Evolutionary conservation across 768 basidiomycete species (phyloP).

Genomic region (Xerocomus spinulosus): DNA sequence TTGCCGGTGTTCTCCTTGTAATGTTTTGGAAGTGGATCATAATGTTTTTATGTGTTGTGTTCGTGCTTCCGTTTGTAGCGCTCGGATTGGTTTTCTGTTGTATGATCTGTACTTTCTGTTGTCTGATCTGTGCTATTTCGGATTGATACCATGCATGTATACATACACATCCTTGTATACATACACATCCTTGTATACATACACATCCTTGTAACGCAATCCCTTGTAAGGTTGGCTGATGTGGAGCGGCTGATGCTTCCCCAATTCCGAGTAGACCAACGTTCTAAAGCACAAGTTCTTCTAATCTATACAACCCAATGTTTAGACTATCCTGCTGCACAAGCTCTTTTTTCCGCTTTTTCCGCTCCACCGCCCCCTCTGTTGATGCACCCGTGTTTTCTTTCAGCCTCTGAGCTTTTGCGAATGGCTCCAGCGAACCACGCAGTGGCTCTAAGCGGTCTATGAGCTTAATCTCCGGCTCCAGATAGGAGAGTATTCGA

Average conservation of each 20-base stretch:
- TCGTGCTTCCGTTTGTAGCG: neutral
- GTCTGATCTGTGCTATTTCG: too few species aligned
- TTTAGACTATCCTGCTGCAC: constrained; percentile 48
- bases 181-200: too few species aligned
- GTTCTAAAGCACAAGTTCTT: constrained; percentile 56
- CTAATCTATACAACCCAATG: constrained; percentile 66
- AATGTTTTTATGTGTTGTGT: neutral
- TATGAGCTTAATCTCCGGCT: constrained; percentile 49
- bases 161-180: neutral
- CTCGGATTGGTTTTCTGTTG: neutral
- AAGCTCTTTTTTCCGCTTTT: constrained; percentile 48
- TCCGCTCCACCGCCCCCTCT: constrained; percentile 42
- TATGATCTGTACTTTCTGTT: too few species aligned
- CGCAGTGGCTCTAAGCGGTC: constrained; percentile 52
- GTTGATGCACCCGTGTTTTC: constrained; percentile 37
- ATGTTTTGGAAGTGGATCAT: neutral
- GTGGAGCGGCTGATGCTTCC: too few species aligned
- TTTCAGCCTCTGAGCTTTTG: constrained; percentile 47
- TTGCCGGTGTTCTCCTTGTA: neutral
- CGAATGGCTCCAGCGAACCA: constrained; percentile 61
- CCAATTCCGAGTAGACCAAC: too few species aligned
- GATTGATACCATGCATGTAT: neutral
- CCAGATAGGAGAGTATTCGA: constrained; percentile 45
- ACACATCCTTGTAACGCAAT: too few species aligned
- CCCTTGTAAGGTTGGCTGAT: too few species aligned